Base-by-base conservation (phyloP, 805 yeast genomes). In the Wickerhamomyces bovis region DNA sequence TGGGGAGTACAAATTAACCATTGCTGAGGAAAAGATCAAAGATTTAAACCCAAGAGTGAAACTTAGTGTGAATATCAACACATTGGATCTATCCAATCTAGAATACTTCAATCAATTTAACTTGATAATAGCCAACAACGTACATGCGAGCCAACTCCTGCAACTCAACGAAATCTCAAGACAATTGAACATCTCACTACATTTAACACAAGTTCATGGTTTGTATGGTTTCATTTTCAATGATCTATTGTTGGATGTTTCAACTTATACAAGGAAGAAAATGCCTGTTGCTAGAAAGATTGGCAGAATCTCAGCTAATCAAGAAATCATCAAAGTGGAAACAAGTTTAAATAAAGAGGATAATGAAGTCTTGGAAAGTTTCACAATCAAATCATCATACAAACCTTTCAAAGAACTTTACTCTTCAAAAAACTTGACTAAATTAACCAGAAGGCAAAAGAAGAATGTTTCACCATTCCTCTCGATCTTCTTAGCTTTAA, bases 21-120 rank as follows among this genome's bases (percentile, higher is more conserved):
- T 80, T 2, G 78, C 85, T 2, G 61, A 71, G 25, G 63, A 68
- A 3, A 71, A 81, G 43, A 78, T 92, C 36, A 75, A 72, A 54
- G 88, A 86, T 18, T 74, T 94, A 64, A 94, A 94, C 59, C 86
- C 86, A 11, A 71, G 96, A 50, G 97, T 90, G 16, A 68, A 72
- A 2, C 63, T 92, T 15, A 54, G 71, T 1, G 69, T 71, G 35
- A 75, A 75, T 44, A 66, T 71, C 0, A 56, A 53, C 0, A 48
- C 65, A 1, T 54, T 55, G 16, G 44, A 45, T 12, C 39, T 50
- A n/a, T 42, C 44, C 0, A 58, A 61, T 15, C 50, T 52, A 0
- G 58, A 56, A 0, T 84, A 72, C 60, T 77, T 80, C 57, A 56
- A 65, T 15, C 60, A 71, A 30, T 90, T 83, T 61, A 85, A 84